A percentile compares a stretch with the other conserved stretches of the same genome.
Conservation (phyloP, 2,329 filamentous ascomycete genomes). For the Emmonsiellopsis sp. region DNA sequence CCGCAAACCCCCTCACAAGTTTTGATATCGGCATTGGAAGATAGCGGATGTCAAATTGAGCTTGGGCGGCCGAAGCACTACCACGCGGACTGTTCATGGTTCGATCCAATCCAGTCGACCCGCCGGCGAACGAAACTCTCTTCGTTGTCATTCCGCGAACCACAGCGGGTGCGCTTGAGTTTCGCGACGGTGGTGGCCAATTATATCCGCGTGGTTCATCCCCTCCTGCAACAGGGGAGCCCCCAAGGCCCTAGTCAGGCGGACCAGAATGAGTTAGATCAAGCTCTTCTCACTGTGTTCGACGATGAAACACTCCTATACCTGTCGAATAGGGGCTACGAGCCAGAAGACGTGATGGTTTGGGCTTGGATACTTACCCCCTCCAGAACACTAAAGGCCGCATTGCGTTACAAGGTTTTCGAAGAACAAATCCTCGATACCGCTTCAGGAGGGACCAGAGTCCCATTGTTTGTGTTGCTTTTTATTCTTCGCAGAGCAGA, state of each 20-base stretch:
- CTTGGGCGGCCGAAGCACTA: conserved; percentile 3
- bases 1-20: conserved; percentile 7
- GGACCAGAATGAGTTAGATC: conserved; percentile 13
- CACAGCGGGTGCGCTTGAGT: not conserved
- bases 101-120: not conserved
- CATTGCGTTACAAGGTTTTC: conserved; percentile 26
- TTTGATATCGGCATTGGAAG: conserved; percentile 8
- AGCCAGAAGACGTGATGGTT: conserved; percentile 30
- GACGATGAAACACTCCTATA: conserved; percentile 18
- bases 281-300: conserved; percentile 26
- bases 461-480: conserved; percentile 40
- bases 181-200: conserved; percentile 26
- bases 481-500: conserved; percentile 38
- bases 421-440: conserved; percentile 12
- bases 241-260: not conserved
- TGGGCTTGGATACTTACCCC: conserved; percentile 42
- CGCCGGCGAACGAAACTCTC: not conserved
- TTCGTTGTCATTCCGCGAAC: not conserved
- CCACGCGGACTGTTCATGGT: conserved; percentile 7
- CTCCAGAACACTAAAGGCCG: conserved; percentile 25
- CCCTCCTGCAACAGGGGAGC: conserved; percentile 14
- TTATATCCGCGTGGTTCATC: conserved; percentile 29
- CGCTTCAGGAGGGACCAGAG: not conserved
- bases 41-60: conserved; percentile 2
- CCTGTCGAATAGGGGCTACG: conserved; percentile 25